Evolutionary conservation across 2,329 filamentous ascomycete species (phyloP).

Genomic region (Aspergillus pseudoviridinutans): DNA sequence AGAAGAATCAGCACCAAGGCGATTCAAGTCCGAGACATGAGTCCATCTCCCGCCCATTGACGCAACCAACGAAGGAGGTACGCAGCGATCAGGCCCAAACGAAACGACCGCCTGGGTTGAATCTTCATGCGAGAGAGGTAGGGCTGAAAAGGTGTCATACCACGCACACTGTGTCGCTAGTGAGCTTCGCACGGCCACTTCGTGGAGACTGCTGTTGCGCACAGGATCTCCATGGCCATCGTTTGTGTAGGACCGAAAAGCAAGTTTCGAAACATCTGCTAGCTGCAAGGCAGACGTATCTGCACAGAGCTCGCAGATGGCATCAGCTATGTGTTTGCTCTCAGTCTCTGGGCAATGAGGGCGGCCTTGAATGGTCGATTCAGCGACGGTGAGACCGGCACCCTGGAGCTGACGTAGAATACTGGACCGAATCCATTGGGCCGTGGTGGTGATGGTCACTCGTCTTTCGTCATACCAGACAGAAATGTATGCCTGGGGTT

Average conservation of each 20-base stretch:
- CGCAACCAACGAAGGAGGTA: conserved; percentile 28
- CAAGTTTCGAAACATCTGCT: conserved; percentile 24
- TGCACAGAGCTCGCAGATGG: conserved; percentile 26
- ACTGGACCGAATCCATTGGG: conserved; percentile 8
- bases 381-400: conserved; percentile 24
- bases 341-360: conserved; percentile 24
- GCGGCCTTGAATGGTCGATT: conserved; percentile 30
- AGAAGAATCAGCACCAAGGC: not conserved
- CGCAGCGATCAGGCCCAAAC: conserved; percentile 37
- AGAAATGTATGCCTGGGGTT: conserved; percentile 33
- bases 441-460: conserved; percentile 31
- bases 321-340: conserved; percentile 12
- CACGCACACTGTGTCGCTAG: conserved; percentile 34
- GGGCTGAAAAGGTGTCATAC: conserved; percentile 27
- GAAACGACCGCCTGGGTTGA: conserved; percentile 20
- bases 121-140: conserved; percentile 1
- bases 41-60: not conserved
- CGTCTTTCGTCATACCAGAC: conserved; percentile 36
- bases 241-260: conserved; percentile 14
- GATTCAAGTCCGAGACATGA: not conserved
- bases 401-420: conserved; percentile 8
- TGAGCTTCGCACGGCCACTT: conserved; percentile 31
- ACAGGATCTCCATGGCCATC: conserved; percentile 11
- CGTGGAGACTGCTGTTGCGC: conserved; percentile 17
- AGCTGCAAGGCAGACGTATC: conserved; percentile 27